phyloP scores from a whole-genome alignment of 1,284 basidiomycete genomes.

The Polyporus tsugae region DNA sequence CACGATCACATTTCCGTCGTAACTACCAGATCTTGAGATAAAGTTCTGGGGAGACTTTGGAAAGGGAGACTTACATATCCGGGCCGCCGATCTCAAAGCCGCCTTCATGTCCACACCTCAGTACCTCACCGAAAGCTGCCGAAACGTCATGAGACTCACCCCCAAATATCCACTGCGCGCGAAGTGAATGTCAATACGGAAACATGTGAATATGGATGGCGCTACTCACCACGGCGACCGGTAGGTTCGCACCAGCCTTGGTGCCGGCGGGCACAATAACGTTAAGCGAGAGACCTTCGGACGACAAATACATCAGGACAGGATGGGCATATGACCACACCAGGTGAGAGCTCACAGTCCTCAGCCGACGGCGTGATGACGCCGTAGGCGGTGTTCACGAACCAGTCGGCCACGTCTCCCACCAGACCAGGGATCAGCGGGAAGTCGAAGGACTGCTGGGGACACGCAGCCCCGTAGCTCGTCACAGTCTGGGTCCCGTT shows the following conservation, averaged over 20 bases:
- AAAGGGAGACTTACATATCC: slow-evolving; percentile 11
- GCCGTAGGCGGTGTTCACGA: slow-evolving; percentile 48
- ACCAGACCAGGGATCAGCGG: slow-evolving; percentile 44
- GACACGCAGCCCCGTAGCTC: slow-evolving; percentile 45
- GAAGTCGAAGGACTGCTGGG: slow-evolving; percentile 42
- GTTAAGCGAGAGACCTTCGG: slow-evolving; percentile 24
- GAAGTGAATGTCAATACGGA: not conserved
- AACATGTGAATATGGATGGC: not conserved
- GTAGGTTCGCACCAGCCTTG: slow-evolving; percentile 22
- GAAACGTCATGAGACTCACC: slow-evolving; percentile 40
- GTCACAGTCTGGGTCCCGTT: slow-evolving; percentile 39
- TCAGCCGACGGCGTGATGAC: slow-evolving; percentile 47
- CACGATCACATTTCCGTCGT: slow-evolving; percentile 25
- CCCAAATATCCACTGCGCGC: slow-evolving; percentile 60
- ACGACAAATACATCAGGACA: not conserved
- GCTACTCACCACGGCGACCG: slow-evolving; percentile 22
- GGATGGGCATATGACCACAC: not conserved
- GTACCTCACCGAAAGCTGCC: not conserved
- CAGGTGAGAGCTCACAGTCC: slow-evolving; percentile 49
- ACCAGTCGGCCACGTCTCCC: slow-evolving; percentile 45
- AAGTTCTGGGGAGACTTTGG: too few relatives aligned
- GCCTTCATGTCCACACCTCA: slow-evolving; percentile 24
- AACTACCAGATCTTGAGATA: slow-evolving; percentile 19
- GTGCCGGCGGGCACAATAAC: slow-evolving; percentile 29
- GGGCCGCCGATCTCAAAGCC: slow-evolving; percentile 42